phyloP scores from a whole-genome alignment of 2,329 filamentous ascomycete genomes.

The Teratosphaeriaceae sp. region DNA sequence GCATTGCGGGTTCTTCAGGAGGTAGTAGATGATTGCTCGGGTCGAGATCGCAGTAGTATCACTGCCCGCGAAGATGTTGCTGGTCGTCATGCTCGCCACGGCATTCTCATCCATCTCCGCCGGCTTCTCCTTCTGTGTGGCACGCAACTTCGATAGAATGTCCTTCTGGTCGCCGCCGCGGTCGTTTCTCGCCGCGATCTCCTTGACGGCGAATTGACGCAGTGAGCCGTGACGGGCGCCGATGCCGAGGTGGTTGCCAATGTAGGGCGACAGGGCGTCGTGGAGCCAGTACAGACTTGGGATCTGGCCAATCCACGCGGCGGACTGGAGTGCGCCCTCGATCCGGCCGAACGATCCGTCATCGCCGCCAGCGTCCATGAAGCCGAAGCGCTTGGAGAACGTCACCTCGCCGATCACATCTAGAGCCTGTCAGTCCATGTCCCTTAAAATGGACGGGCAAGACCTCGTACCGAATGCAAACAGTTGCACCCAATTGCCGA shows the following conservation, averaged over 20 bases:
- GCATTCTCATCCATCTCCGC: slow-evolving; percentile 30
- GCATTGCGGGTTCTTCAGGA: slow-evolving; percentile 28
- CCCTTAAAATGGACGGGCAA: background rate
- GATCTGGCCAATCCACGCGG: slow-evolving; percentile 34
- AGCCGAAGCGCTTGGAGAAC: slow-evolving; percentile 32
- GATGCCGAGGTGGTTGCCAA: slow-evolving; percentile 32
- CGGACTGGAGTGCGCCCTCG: slow-evolving; percentile 27
- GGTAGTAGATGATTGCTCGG: slow-evolving; percentile 32
- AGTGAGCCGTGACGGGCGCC: slow-evolving; percentile 29
- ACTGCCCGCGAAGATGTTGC: slow-evolving; percentile 35
- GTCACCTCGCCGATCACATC: slow-evolving; percentile 39
- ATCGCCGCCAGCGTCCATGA: slow-evolving; percentile 29
- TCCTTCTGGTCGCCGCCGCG: slow-evolving; percentile 30
- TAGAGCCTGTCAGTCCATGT: no score
- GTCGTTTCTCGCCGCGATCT: slow-evolving; percentile 25
- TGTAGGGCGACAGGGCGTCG: slow-evolving; percentile 29
- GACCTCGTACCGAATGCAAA: slow-evolving; percentile 32
- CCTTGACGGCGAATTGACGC: slow-evolving; percentile 26
- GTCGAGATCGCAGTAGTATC: slow-evolving; percentile 40
- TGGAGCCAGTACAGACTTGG: slow-evolving; percentile 32
- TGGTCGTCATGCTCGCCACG: slow-evolving; percentile 32
- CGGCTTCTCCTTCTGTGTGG: slow-evolving; percentile 31
- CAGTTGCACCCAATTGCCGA: slow-evolving; percentile 30
- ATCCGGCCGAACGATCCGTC: slow-evolving; percentile 31
- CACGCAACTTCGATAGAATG: slow-evolving; percentile 33